phyloP scores from a whole-genome alignment of 768 basidiomycete genomes.

The Suillus variegatus region DNA sequence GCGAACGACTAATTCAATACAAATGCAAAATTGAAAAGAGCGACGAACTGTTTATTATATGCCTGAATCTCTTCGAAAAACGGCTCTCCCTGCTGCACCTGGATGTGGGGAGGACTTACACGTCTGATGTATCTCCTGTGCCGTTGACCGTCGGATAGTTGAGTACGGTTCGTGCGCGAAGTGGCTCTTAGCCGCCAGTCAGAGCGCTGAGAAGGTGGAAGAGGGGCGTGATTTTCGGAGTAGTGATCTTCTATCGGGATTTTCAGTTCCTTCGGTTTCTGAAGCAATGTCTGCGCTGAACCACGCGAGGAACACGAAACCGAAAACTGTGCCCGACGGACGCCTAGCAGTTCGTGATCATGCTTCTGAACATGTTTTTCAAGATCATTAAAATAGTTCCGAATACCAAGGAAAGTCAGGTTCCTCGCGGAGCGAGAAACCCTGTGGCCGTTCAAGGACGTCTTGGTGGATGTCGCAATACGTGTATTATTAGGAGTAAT shows the following conservation, averaged over 20 bases:
- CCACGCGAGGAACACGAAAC: constrained; percentile 13
- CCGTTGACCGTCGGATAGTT: constrained; percentile 16
- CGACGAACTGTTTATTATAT: constrained; percentile 55
- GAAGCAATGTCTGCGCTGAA: constrained; percentile 11
- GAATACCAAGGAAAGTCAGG: constrained; percentile 33
- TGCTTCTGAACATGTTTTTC: constrained; percentile 11
- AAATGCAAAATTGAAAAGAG: not conserved
- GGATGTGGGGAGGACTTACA: constrained; percentile 35
- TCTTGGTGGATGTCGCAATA: not conserved
- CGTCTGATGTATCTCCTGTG: constrained; percentile 37
- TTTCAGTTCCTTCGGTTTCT: constrained; percentile 19
- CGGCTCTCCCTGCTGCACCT: constrained; percentile 38
- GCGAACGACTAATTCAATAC: not conserved
- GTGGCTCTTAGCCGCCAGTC: constrained; percentile 62
- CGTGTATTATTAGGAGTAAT: not conserved
- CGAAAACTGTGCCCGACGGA: constrained; percentile 14
- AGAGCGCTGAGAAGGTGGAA: constrained; percentile 40
- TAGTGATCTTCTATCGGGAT: constrained; percentile 31
- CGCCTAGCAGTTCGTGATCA: not conserved
- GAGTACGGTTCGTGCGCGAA: constrained; percentile 37
- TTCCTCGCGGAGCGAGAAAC: constrained; percentile 8
- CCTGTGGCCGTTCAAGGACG: not conserved
- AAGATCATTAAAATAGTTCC: constrained; percentile 27
- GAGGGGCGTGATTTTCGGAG: constrained; percentile 28
- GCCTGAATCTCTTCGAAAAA: constrained; percentile 51